These are phyloP conservation scores for Adansonia madagascariensis DNA, from an alignment of 441 rosid species.

Conservation along the genomic window DNA sequence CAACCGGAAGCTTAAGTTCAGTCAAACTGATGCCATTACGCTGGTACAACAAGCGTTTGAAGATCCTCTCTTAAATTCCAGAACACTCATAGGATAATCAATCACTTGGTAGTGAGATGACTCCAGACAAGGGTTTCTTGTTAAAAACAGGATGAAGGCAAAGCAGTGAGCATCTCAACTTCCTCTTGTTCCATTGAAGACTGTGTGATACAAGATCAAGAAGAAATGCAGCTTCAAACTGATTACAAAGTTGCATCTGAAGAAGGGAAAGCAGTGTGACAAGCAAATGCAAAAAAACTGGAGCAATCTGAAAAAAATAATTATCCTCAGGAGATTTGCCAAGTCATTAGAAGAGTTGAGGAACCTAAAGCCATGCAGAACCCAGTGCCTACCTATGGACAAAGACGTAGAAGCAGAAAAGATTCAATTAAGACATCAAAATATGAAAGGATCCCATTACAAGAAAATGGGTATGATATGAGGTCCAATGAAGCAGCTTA, in stretches of 20 bases:
- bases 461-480: slow-evolving; percentile 30
- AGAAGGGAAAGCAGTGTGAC: slow-evolving; percentile 39
- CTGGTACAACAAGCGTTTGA: slow-evolving; percentile 82
- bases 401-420: slow-evolving; percentile 53
- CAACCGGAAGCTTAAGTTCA: slow-evolving; percentile 38
- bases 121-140: slow-evolving; percentile 44
- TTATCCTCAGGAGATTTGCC: slow-evolving; percentile 74
- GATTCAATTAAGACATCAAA: slow-evolving; percentile 54
- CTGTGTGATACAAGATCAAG: slow-evolving; percentile 16
- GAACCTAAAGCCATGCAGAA: slow-evolving; percentile 54
- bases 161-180: slow-evolving; percentile 36
- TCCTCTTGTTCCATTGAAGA: slow-evolving; percentile 36
- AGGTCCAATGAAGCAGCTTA: slow-evolving; percentile 30
- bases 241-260: slow-evolving; percentile 20
- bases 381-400: slow-evolving; percentile 33
- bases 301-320: slow-evolving; percentile 76
- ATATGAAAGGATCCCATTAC: slow-evolving; percentile 50
- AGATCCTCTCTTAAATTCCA: slow-evolving; percentile 73
- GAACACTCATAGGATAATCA: slow-evolving; percentile 68
- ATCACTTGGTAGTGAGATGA: slow-evolving; percentile 36
- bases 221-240: slow-evolving; percentile 25
- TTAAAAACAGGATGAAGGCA: slow-evolving; percentile 37
- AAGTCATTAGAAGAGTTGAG: slow-evolving; percentile 73
- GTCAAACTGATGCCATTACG: slow-evolving; percentile 63
- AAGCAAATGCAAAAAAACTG: slow-evolving; percentile 59